phyloP scores from a whole-genome alignment of 345 rosid species.

The Euphorbia tirucalli region DNA sequence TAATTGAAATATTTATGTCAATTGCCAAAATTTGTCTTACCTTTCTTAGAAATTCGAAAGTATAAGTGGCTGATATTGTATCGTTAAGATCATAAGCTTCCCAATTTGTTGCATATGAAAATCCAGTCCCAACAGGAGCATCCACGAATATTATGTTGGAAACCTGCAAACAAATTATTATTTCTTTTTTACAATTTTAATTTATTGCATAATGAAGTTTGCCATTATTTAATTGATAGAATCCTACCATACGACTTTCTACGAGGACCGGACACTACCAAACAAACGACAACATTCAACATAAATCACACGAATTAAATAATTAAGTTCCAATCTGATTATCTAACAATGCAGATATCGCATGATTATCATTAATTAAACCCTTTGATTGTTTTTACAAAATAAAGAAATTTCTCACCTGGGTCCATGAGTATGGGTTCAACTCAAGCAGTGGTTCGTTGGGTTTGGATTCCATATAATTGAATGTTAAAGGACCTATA shows the following conservation, averaged over 20 bases:
- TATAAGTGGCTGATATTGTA: not conserved
- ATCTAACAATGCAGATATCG: too few species aligned
- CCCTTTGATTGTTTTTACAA: too few species aligned
- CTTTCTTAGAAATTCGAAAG: conserved; percentile 6
- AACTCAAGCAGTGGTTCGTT: not conserved
- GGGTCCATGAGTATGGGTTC: conserved; percentile 11
- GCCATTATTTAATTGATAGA: too few species aligned
- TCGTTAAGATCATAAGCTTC: conserved; percentile 3
- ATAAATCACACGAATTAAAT: too few species aligned
- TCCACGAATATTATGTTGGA: conserved; percentile 30
- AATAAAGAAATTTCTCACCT: not conserved
- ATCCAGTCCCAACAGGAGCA: conserved; percentile 18
- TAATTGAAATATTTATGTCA: not conserved
- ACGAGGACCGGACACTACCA: too few species aligned
- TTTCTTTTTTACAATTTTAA: too few species aligned
- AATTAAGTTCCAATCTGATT: too few species aligned
- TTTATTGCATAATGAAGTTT: too few species aligned
- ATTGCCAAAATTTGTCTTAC: too few species aligned
- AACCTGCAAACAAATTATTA: conserved; percentile 11
- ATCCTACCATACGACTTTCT: too few species aligned
- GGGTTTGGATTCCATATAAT: not conserved
- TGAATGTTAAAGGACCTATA: conserved; percentile 3
- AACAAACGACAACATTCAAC: too few species aligned
- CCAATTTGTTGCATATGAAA: conserved; percentile 11
- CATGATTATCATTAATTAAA: too few species aligned